These are phyloP conservation scores for Candida maris DNA, from an alignment of 805 yeast species.

Conservation along the genomic window DNA sequence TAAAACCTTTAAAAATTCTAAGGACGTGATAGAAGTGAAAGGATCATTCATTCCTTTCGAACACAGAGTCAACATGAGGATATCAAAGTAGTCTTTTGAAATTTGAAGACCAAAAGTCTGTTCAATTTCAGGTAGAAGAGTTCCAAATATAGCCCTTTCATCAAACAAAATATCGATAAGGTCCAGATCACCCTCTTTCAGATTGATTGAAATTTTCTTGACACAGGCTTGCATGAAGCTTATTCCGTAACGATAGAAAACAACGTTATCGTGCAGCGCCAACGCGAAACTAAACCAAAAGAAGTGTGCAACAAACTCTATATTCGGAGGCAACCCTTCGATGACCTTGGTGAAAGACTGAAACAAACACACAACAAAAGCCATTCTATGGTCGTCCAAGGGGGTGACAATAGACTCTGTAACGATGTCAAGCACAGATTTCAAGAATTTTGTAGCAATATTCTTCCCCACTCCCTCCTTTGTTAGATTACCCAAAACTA, in stretches of 20 bases:
- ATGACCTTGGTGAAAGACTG: slow-evolving; percentile 47
- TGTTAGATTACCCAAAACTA: slow-evolving; percentile 67
- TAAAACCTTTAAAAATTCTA: slow-evolving; percentile 40
- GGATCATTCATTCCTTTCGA: slow-evolving; percentile 60
- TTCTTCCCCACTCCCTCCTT: slow-evolving; percentile 59
- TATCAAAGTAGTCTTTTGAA: slow-evolving; percentile 46
- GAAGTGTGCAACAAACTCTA: slow-evolving; percentile 44
- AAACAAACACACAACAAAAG: slow-evolving; percentile 36
- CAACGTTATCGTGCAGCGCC: slow-evolving; percentile 23
- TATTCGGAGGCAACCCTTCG: slow-evolving; percentile 43
- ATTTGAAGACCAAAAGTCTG: slow-evolving; percentile 35
- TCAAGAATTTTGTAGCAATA: slow-evolving; percentile 29
- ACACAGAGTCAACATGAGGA: slow-evolving; percentile 43
- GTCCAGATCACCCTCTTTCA: slow-evolving; percentile 25
- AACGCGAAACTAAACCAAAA: slow-evolving; percentile 43
- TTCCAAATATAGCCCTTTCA: slow-evolving; percentile 38
- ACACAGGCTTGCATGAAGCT: slow-evolving; percentile 36
- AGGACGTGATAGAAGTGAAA: slow-evolving; percentile 48
- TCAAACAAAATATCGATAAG: slow-evolving; percentile 29
- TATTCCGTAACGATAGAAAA: slow-evolving; percentile 29
- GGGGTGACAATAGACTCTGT: slow-evolving; percentile 17
- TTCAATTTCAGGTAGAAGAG: slow-evolving; percentile 43
- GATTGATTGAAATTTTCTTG: slow-evolving; percentile 30
- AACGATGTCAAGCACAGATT: slow-evolving; percentile 25
- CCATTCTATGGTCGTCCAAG: slow-evolving; percentile 16